Base-by-base conservation (phyloP, 257 asterid genomes). In the Rauvolfia tetraphylla region DNA sequence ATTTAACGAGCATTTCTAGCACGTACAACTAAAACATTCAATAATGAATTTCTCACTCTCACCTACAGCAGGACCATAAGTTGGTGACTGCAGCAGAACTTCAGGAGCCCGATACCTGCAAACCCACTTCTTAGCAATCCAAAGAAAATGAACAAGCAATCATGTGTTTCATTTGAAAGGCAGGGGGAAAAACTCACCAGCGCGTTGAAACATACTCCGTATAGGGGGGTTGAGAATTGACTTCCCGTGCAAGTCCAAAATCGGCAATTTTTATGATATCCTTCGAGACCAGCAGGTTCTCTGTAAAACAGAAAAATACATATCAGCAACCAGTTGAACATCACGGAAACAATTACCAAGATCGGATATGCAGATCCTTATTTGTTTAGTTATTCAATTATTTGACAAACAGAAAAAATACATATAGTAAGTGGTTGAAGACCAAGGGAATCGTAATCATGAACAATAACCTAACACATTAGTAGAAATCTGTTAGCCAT, bases 91-190 rank as follows among this genome's bases (percentile, higher is more conserved):
- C 65, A 95, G 98, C 68, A 95, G 86, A 89, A 95, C 95, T 86
- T 95, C 98, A 73, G 98, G 98, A 81, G 98, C 98, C 36, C 98
- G 89, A 77, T 95, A 95, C 98, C 98, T 94, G 84, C 85, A 92
- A 57, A 54, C 4, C 48, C 51, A 80, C 74, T 72, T 62, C 66
- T 81, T 0, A 61, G 74, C 33, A 38, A 79, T 63, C n/a, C 31
- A 17, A 63, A 70, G 38, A 6, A 65, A 14, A 18, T 56, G 62
- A 70, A 41, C 41, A 65, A 79, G 59, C n/a, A 73, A 51, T 20
- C 33, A 49, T 23, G n/a, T 20, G 57, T 1, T 18, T 13, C 31
- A 41, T 54, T 57, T 53, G 42, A 7, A 23, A 42, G 13, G 69
- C 17, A 41, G 74, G 1, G 33, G 9, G 57, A 44, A 39, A 38